phyloP scores from a whole-genome alignment of 441 rosid species.

The Hura crepitans region DNA sequence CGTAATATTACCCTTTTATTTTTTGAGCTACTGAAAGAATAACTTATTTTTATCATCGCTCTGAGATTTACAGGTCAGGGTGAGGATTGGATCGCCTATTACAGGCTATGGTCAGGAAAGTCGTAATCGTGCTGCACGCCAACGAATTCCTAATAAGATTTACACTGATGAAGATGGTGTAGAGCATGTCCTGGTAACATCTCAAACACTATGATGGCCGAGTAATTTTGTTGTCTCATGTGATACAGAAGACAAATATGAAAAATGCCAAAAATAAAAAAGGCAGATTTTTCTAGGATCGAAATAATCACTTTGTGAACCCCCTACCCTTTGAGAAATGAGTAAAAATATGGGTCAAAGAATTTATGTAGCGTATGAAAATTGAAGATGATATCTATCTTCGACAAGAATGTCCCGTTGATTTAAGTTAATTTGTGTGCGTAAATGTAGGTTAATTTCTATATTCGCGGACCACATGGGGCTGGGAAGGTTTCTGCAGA shows the following conservation, averaged over 20 bases:
- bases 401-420: neutral
- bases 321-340: neutral
- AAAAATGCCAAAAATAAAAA: neutral
- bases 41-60: slow-evolving; percentile 9
- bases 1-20: neutral
- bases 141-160: slow-evolving; percentile 71
- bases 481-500: slow-evolving; percentile 80
- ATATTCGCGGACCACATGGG: slow-evolving; percentile 90
- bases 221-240: neutral
- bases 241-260: neutral
- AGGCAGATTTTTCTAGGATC: neutral
- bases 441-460: slow-evolving; percentile 60
- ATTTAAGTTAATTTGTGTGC: neutral
- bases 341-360: neutral
- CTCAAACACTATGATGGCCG: neutral
- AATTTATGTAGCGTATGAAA: neutral
- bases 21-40: neutral
- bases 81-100: slow-evolving; percentile 93
- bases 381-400: neutral
- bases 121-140: slow-evolving; percentile 95
- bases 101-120: slow-evolving; percentile 97
- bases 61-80: slow-evolving; percentile 58
- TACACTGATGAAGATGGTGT: slow-evolving; percentile 89
- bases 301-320: no score
- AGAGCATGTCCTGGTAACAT: slow-evolving; percentile 81